A percentile compares a stretch with the other conserved stretches of the same genome.
Conservation (phyloP, 78 protist genomes). For the Dictyostelium discoideum region DNA sequence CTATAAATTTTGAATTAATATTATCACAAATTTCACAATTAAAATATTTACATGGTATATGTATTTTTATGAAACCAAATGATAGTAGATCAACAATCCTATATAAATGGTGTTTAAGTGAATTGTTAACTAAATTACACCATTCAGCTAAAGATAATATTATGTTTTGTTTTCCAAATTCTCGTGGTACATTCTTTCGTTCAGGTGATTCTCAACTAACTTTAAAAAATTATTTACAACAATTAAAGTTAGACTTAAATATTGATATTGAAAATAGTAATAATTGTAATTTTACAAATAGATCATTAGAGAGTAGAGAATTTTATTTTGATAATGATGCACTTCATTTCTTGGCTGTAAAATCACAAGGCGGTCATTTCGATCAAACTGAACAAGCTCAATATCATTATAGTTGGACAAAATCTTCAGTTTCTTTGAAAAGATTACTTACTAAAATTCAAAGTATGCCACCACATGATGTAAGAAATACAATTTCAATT, state of each 20-base stretch:
- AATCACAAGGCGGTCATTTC: neutral
- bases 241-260: neutral
- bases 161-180: neutral
- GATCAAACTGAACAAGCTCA: neutral
- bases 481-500: neutral
- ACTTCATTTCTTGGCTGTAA: neutral
- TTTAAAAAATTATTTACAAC: neutral
- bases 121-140: neutral
- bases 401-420: constrained; percentile 1
- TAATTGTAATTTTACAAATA: neutral
- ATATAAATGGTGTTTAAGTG: constrained; percentile 4
- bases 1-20: neutral
- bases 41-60: constrained; percentile 15
- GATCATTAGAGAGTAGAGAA: neutral
- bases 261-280: neutral
- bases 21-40: neutral
- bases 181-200: neutral
- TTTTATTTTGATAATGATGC: constrained; percentile 22
- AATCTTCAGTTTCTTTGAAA: neutral
- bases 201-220: neutral
- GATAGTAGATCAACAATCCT: constrained; percentile 3
- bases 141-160: neutral
- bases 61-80: neutral
- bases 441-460: neutral
- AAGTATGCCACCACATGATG: neutral